Evolutionary conservation across 2,329 filamentous ascomycete species (phyloP), one percentile per base, ranked within the genome.

Genomic region (Alternaria burnsii): DNA sequence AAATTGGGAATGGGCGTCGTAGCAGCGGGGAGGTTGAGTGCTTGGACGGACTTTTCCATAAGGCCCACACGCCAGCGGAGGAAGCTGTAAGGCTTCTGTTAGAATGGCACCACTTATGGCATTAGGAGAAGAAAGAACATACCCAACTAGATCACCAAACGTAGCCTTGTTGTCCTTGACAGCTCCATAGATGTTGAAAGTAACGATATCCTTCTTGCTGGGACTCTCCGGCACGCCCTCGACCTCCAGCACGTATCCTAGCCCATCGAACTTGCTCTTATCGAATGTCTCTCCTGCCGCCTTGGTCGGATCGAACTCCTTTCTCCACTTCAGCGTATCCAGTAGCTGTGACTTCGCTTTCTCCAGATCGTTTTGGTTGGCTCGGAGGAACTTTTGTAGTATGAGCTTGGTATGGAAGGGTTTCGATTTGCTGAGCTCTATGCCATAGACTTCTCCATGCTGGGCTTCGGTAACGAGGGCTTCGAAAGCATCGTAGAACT

Each of bases 171-270:
- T 88, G 70, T 92, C 87, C 84, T 95, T 95, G 64, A 94, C 91
- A 38, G 88, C 88, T 14, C 94, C 94, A 75, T 98, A 97, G 73
- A 97, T 89, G 78, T 97, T 97, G 90, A 94, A 97, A 2, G 92
- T 95, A 50, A 94, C 89, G 57, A 97, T 78, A 50, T 85, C 85
- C 76, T 89, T 87, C 71, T 87, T 76, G 52, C 82, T 83, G 56
- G 81, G 75, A 52, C 83, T 84, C 26, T 81, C 82, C 1, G 84
- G 83, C 36, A 84, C 83, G 41, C 82, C 82, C 55, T 84, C 80
- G 68, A 95, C 88, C n/a, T 84, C 84, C 1, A 92, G 92, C 52
- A 97, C 86, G 76, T 91, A 97, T 40, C 94, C 94, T 58, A 97
- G 79, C 2, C 89, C 89, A 8, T 84, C 87, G 71, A 95, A 97